A percentile compares a stretch with the other conserved stretches of the same genome.
phyloP scores from a whole-genome alignment of 2,329 filamentous ascomycete species.

The Tympanopsis confertula region DNA sequence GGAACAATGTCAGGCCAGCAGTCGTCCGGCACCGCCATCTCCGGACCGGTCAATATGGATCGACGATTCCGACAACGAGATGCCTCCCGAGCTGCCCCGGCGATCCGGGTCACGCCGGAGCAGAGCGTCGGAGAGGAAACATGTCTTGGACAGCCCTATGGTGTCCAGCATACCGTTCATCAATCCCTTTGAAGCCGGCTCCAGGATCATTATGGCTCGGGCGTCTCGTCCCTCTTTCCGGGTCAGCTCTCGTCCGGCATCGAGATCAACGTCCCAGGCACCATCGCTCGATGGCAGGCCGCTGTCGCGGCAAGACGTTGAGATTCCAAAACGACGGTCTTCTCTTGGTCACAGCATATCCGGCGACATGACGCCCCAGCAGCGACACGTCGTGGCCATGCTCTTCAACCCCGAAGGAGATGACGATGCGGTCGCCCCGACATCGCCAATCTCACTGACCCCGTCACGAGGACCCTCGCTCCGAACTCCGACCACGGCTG shows the following conservation, averaged over 20 bases:
- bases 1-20: not conserved
- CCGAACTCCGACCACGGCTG: not conserved
- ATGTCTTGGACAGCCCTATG: not conserved
- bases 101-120: not conserved
- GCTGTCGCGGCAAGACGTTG: not conserved
- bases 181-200: not conserved
- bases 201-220: not conserved
- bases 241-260: not conserved
- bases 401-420: too few species aligned
- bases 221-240: not conserved
- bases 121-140: not conserved
- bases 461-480: not conserved
- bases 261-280: not conserved
- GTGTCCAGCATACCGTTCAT: not conserved
- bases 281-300: not conserved
- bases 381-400: not conserved
- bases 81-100: too few species aligned
- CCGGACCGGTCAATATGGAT: not conserved
- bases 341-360: constrained; percentile 2
- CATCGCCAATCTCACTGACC: not conserved
- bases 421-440: too few species aligned
- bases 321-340: constrained; percentile 3
- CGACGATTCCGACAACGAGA: not conserved
- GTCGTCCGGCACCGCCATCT: not conserved
- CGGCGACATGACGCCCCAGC: not conserved